phyloP scores from a whole-genome alignment of 2,329 filamentous ascomycete species.

The Fusarium musae region DNA sequence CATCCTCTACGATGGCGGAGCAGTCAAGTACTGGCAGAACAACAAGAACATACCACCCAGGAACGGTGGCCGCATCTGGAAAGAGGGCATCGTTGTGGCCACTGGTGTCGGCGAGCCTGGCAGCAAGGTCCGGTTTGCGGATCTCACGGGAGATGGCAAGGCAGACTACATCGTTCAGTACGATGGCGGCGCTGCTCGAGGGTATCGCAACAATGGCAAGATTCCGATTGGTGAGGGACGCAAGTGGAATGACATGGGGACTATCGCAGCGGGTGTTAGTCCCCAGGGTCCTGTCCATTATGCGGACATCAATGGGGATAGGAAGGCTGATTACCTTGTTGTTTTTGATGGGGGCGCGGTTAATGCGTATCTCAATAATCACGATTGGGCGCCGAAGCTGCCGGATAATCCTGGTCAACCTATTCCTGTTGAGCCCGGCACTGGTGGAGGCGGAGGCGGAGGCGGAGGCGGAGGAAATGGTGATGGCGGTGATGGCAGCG shows the following conservation, averaged over 20 bases:
- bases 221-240: background rate
- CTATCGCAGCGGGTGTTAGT: slow-evolving; percentile 5
- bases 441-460: background rate
- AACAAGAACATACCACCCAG: slow-evolving; percentile 14
- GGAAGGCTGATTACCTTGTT: slow-evolving; percentile 30
- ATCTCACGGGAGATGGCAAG: slow-evolving; percentile 20
- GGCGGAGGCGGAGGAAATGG: background rate
- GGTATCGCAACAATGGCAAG: slow-evolving; percentile 9
- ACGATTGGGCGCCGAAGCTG: slow-evolving; percentile 2
- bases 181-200: slow-evolving; percentile 12
- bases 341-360: slow-evolving; percentile 1
- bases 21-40: slow-evolving; percentile 20
- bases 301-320: slow-evolving; percentile 33
- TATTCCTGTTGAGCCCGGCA: background rate
- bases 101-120: slow-evolving; percentile 16
- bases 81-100: slow-evolving; percentile 3
- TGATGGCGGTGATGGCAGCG: background rate
- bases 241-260: slow-evolving; percentile 25
- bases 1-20: slow-evolving; percentile 13
- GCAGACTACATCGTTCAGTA: slow-evolving; percentile 24
- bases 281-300: slow-evolving; percentile 24
- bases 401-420: background rate
- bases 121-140: slow-evolving; percentile 16
- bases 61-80: slow-evolving; percentile 20
- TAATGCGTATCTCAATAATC: slow-evolving; percentile 26